Evolutionary conservation across 140 eudicot genomes (phyloP).

Genomic region (Ambrosia hybrid): DNA sequence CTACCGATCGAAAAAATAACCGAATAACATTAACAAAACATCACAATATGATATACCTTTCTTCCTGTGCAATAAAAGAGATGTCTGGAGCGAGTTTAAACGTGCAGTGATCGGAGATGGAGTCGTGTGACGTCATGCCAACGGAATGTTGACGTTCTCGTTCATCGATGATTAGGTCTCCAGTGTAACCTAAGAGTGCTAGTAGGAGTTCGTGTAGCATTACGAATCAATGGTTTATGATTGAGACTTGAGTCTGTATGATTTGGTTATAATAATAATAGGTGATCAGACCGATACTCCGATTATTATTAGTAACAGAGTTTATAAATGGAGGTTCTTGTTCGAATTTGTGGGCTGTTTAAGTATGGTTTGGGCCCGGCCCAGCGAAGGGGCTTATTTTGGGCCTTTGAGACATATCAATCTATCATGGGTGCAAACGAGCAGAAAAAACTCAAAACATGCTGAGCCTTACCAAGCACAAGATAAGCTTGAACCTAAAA

Average conservation of each 20-base stretch:
- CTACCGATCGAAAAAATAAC: background rate
- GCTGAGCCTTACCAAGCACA: no score
- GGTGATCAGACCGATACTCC: conserved; percentile 17
- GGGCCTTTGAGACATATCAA: no score
- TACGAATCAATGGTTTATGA: background rate
- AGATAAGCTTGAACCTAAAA: no score
- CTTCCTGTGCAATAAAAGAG: conserved; percentile 60
- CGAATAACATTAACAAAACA: background rate
- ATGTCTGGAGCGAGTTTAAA: conserved; percentile 87
- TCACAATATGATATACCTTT: conserved; percentile 40
- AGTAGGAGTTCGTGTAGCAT: conserved; percentile 81
- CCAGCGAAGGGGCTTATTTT: background rate
- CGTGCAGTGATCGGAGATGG: conserved; percentile 49
- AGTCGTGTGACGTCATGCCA: conserved; percentile 54
- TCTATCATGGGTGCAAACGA: no score
- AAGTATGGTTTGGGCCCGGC: background rate
- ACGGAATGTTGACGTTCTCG: conserved; percentile 50
- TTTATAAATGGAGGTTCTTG: conserved; percentile 13
- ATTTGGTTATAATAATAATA: conserved; percentile 10
- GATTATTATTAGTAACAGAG: conserved; percentile 1
- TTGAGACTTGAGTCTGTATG: background rate
- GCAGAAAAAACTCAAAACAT: no score
- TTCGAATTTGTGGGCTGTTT: conserved; percentile 10
- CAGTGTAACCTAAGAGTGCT: conserved; percentile 72
- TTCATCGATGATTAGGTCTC: conserved; percentile 72